A percentile compares a stretch with the other conserved stretches of the same genome.
phyloP scores from a whole-genome alignment of 306 rosid species.

The Lagenaria siceraria region DNA sequence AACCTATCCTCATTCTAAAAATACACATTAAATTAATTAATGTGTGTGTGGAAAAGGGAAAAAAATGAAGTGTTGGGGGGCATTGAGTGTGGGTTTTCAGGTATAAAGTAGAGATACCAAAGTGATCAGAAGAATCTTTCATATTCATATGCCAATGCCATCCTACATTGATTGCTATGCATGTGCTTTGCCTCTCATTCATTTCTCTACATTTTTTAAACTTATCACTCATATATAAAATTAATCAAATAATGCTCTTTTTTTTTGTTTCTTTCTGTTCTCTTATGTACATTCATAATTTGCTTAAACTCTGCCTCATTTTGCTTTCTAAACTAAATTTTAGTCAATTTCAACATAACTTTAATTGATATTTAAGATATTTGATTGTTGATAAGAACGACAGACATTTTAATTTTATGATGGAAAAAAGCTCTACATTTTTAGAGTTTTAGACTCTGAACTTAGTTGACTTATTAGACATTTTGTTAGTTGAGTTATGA shows the following conservation, averaged over 20 bases:
- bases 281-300: neutral
- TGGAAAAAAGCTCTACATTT: no score
- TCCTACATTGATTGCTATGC: neutral
- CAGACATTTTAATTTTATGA: no score
- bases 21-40: neutral
- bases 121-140: neutral
- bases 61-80: neutral
- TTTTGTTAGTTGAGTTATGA: no score
- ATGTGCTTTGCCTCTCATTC: neutral
- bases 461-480: no score
- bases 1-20: neutral
- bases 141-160: neutral
- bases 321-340: no score
- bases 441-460: no score
- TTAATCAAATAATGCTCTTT: neutral
- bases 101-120: constrained; percentile 1
- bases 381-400: no score
- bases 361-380: no score
- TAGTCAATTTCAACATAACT: no score
- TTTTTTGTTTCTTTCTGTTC: neutral
- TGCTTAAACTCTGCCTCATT: neutral
- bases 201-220: neutral
- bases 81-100: constrained; percentile 3
- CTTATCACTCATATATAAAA: neutral
- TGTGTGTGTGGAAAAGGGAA: neutral